phyloP scores from a whole-genome alignment of 2,329 filamentous ascomycete genomes.

The Ascochyta rabiei region DNA sequence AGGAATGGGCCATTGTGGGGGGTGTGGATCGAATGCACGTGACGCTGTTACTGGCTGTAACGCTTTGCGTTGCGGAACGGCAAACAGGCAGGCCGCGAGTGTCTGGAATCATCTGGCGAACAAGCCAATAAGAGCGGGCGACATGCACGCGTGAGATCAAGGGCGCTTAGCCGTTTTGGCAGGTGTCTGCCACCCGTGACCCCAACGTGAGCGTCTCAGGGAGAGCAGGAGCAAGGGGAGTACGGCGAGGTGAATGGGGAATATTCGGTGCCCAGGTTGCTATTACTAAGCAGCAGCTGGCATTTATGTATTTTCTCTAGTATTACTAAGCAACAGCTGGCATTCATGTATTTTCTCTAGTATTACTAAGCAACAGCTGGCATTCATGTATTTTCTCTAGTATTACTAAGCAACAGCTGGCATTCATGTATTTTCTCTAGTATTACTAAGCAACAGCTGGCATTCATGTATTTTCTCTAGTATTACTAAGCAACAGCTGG shows the following conservation, averaged over 20 bases:
- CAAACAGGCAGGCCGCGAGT: not conserved
- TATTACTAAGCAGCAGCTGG: no score
- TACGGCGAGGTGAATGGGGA: not conserved
- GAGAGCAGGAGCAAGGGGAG: not conserved
- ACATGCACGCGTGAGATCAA: constrained; percentile 4
- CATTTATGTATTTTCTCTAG: not conserved
- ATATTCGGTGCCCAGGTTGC: constrained; percentile 8
- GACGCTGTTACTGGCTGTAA: not conserved
- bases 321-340: not conserved
- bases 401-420: not conserved
- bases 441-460: not conserved
- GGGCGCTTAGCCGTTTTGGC: constrained; percentile 9
- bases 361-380: not conserved
- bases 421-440: not conserved
- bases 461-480: not conserved
- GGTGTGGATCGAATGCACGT: not conserved
- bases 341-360: not conserved
- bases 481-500: not conserved
- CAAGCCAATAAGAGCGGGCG: not conserved
- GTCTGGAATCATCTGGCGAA: not conserved
- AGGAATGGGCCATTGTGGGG: constrained; percentile 8
- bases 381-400: not conserved
- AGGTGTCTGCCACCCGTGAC: constrained; percentile 7
- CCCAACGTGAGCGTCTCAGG: not conserved
- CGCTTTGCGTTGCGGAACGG: not conserved